Evolutionary conservation across 164 flowering plant genomes (phyloP), one percentile per base, ranked within the genome.

Genomic region (Houttuynia cordata): DNA sequence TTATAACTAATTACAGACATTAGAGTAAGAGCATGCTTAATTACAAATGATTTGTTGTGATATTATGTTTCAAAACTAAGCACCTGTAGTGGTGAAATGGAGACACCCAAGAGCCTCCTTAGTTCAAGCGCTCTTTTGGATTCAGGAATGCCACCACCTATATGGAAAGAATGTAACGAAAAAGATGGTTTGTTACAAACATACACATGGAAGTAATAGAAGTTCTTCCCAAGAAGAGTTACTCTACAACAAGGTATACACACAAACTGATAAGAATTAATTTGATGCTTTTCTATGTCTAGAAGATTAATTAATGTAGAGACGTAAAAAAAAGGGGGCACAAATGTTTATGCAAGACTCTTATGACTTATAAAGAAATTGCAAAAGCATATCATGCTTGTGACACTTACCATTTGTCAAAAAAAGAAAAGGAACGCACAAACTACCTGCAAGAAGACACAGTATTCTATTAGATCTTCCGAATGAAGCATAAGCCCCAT

Each of bases 401-500:
- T 37, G 21, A 37, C 19, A 10, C 82, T 72, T 58, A 87, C 97
- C 97, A 65, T 91, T 91, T 7, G 97, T 87, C 73, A 91, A 67
- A 74, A 91, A 86, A 12, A 85, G 63, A 75, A 68, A 87, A 15
- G 95, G 95, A 61, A 87, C 66, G 76, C 68, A 77, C 80, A 87
- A 72, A 45, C 63, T 34, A 51, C 95, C 97, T 91, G 82, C 74
- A 53, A 40, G 37, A 30, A 30, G 37, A 30, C 37, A 30, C 6
- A 30, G 37, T 30, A n/a, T 30, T 30, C 6, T 30, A 30, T 30
- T 2, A 30, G 37, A 30, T 30, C n/a, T n/a, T n/a, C n/a, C n/a
- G n/a, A n/a, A n/a, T n/a, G n/a, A n/a, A n/a, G n/a, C n/a, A n/a
- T n/a, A n/a, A 62, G 53, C 24, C 22, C 8, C 23, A 14, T 20